Evolutionary conservation across 768 basidiomycete species (phyloP), one percentile per base, ranked within the genome.

Genomic region (Tricholoma bakamatsutake): DNA sequence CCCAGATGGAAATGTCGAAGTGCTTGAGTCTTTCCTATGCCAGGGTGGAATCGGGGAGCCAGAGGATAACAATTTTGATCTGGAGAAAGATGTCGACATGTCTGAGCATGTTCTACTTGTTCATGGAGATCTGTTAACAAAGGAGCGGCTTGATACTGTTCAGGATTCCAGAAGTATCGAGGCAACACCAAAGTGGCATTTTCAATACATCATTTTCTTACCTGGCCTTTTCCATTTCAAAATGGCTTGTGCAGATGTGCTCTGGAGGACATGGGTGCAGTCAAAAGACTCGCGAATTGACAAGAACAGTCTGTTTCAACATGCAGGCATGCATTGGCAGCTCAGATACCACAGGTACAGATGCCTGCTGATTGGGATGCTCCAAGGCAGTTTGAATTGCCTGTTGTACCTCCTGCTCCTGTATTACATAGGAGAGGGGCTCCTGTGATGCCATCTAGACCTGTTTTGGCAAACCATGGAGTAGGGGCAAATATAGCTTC

Each of bases 71-170:
- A 9, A 28, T 3, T 52, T 53, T 34, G 47, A 43, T 10, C 11
- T 24, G 11, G 33, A n/a, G 7, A 8, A 28, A 34, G 52, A 50
- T 47, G 40, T 39, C 4, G 58, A 61, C 37, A 56, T 61, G 33
- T 37, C 28, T 12, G 51, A 55, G 35, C 35, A 39, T 17, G 27
- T 59, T 15, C 24, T 60, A 13, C 28, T 64, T 24, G 34, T 62
- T 30, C 67, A 65, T 54, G 63, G 67, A 24, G 61, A 66, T 51
- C 47, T 68, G 3, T 42, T 52, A 21, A 64, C 67, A 15, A 49
- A 56, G n/a, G 61, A 66, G 51, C 56, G 52, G 2, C 31, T 68
- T 9, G 53, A 54, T n/a, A 18, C 56, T 15, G 53, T 56, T 15
- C 37, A 47, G 45, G 35, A n/a, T 2, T 49, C 48, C 4, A 53